A percentile compares a stretch with the other conserved stretches of the same genome.
phyloP scores from a whole-genome alignment of 495 filamentous ascomycete genomes.

The Lindgomyces ingoldianus region DNA sequence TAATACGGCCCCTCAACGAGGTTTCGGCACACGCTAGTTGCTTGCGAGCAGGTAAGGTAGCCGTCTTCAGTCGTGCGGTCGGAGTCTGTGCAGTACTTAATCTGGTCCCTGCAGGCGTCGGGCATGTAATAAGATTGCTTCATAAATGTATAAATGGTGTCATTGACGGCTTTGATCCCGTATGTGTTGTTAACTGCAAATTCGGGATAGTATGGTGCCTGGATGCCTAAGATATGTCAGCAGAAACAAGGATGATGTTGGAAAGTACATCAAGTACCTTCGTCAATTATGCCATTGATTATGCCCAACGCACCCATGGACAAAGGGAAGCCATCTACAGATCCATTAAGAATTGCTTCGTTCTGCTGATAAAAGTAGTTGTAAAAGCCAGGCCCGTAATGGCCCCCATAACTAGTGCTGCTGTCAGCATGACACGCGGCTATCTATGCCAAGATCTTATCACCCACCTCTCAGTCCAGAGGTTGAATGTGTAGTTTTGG shows the following conservation, averaged over 20 bases:
- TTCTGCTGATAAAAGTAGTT: slow-evolving; percentile 66
- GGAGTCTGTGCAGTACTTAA: slow-evolving; percentile 44
- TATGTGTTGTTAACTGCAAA: slow-evolving; percentile 80
- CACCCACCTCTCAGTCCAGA: slow-evolving; percentile 56
- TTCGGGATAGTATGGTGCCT: slow-evolving; percentile 65
- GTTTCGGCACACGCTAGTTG: slow-evolving; percentile 49
- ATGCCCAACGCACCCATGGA: slow-evolving; percentile 55
- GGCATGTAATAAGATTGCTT: slow-evolving; percentile 32
- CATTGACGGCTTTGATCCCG: slow-evolving; percentile 64
- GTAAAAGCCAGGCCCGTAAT: slow-evolving; percentile 52
- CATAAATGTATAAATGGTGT: slow-evolving; percentile 52
- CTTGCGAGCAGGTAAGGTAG: slow-evolving; percentile 44
- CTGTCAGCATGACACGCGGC: not conserved
- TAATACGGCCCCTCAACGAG: slow-evolving; percentile 52
- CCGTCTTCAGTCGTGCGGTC: slow-evolving; percentile 44
- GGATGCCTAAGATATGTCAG: slow-evolving; percentile 43
- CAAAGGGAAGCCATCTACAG: slow-evolving; percentile 53
- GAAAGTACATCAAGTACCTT: slow-evolving; percentile 35
- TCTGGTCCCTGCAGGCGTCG: slow-evolving; percentile 37
- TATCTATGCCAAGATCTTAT: not conserved
- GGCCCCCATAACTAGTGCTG: slow-evolving; percentile 18
- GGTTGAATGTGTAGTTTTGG: slow-evolving; percentile 57
- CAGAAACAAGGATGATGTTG: not conserved
- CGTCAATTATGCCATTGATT: slow-evolving; percentile 77
- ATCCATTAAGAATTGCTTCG: slow-evolving; percentile 51